Percentiles rank a stretch among this genome's conserved stretches.
Evolutionary conservation across 139 green algal species (phyloP).

Genomic region (Micromonas pusilla): DNA sequence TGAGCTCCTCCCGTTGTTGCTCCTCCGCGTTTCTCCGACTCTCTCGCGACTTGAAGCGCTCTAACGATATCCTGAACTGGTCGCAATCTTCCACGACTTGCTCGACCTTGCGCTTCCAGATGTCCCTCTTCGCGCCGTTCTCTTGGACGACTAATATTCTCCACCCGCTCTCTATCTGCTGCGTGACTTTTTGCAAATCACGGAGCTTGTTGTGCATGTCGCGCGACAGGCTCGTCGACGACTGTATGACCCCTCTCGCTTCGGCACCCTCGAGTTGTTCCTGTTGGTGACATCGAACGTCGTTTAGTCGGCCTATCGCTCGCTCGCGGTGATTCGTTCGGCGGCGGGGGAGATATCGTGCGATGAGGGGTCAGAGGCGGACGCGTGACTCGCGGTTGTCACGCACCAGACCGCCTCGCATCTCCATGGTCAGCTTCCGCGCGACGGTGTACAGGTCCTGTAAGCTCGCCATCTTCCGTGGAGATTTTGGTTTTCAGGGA

Average conservation of each 20-base stretch:
- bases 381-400: too few species aligned
- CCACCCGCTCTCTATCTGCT: not conserved
- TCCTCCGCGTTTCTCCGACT: not conserved
- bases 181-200: not conserved
- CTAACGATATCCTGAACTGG: not conserved
- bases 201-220: not conserved
- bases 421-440: not conserved
- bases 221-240: not conserved
- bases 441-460: not conserved
- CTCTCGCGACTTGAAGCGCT: constrained; percentile 8
- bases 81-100: constrained; percentile 9
- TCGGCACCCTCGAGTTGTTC: not conserved
- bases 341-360: too few species aligned
- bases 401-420: not conserved
- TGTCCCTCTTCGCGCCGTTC: not conserved
- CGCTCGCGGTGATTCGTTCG: too few species aligned
- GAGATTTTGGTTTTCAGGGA: not conserved
- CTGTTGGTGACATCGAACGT: too few species aligned
- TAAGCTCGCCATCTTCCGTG: not conserved
- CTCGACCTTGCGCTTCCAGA: constrained; percentile 12
- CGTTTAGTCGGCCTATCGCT: too few species aligned
- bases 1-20: constrained; percentile 4
- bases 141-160: not conserved
- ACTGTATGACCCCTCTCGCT: not conserved
- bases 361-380: too few species aligned